Evolutionary conservation across 2,329 filamentous ascomycete genomes (phyloP), one percentile per base, ranked within the genome.

Genomic region (Cadophora sp.): DNA sequence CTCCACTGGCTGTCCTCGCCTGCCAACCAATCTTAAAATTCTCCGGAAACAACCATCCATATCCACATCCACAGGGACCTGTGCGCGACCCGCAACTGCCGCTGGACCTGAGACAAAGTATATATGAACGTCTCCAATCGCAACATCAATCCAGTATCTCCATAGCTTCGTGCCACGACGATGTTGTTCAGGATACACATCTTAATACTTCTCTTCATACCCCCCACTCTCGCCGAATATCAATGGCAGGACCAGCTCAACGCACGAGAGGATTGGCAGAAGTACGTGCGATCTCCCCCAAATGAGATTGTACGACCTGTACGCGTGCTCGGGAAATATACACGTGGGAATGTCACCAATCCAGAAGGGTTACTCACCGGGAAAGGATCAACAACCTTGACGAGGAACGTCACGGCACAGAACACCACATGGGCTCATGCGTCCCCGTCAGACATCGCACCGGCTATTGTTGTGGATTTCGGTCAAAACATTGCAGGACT

Each of bases 401-500:
- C 68, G 6, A 14, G 65, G 18, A 55, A 30, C 8, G 58, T 30
- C 30, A n/a, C 56, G 59, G 43, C 22, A 58, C 20, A 68, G 70
- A 68, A 62, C 53, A n/a, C 45, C 41, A 11, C 51, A 4, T 55
- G 51, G 41, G 65, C 68, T 24, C 30, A 65, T 7, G 59, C 51
- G 14, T 48, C 45, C 27, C 27, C 64, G n/a, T 20, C 61, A 18
- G 68, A 66, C 64, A 43, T 66, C 1, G 20, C 66, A 8, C 81
- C 83, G 0, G 76, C 76, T 1, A 71, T 85, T 9, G 80, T 84
- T 16, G 70, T 85, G n/a, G 83, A 85, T 70, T 85, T 84, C 72
- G 83, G 83, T 0, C 79, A 81, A 61, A 83, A 84, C 63, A 76
- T 82, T 4, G 82, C 80, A 7, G 83, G 83, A 0, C 74, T 80